These are phyloP conservation scores for Suhomyces guaymorum DNA, from an alignment of 1,139 yeast species.

Conservation along the genomic window DNA sequence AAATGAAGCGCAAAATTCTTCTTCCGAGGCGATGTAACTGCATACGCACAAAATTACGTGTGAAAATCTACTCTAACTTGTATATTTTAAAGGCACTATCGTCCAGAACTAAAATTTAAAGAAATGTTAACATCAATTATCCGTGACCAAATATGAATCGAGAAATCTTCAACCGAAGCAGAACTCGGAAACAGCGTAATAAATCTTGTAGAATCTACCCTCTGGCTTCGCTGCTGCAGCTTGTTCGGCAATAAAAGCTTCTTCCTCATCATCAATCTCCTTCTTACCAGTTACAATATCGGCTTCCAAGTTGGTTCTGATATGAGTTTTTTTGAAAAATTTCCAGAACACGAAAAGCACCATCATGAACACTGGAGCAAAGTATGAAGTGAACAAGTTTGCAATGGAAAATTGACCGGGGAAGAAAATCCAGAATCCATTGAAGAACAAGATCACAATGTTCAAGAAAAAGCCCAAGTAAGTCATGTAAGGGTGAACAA, in stretches of 20 bases:
- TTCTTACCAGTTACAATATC: slow-evolving; percentile 40
- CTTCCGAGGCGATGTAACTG: no score
- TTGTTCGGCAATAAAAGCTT: slow-evolving; percentile 22
- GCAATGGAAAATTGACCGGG: slow-evolving; percentile 39
- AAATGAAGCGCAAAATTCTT: no score
- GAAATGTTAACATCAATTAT: no score
- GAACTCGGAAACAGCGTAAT: slow-evolving; percentile 20
- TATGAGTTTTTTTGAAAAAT: slow-evolving; percentile 33
- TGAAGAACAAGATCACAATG: slow-evolving; percentile 33
- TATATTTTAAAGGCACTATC: no score
- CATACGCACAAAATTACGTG: no score
- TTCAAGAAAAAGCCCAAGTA: slow-evolving; percentile 34
- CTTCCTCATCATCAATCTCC: slow-evolving; percentile 39
- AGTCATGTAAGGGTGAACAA: slow-evolving; percentile 34
- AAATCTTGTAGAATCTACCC: slow-evolving; percentile 24
- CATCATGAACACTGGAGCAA: slow-evolving; percentile 39
- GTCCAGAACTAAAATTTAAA: no score
- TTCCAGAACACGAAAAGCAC: slow-evolving; percentile 37
- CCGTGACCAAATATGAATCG: no score
- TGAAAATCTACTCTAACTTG: no score
- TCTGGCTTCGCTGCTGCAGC: slow-evolving; percentile 21
- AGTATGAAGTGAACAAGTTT: slow-evolving; percentile 41
- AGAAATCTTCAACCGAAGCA: slow-evolving; percentile 17
- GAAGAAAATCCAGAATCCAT: slow-evolving; percentile 46
- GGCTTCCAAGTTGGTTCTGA: slow-evolving; percentile 34